Percentiles rank a stretch among this genome's conserved stretches.
phyloP scores from a whole-genome alignment of 331 rosid genomes.

The Cydonia oblonga region DNA sequence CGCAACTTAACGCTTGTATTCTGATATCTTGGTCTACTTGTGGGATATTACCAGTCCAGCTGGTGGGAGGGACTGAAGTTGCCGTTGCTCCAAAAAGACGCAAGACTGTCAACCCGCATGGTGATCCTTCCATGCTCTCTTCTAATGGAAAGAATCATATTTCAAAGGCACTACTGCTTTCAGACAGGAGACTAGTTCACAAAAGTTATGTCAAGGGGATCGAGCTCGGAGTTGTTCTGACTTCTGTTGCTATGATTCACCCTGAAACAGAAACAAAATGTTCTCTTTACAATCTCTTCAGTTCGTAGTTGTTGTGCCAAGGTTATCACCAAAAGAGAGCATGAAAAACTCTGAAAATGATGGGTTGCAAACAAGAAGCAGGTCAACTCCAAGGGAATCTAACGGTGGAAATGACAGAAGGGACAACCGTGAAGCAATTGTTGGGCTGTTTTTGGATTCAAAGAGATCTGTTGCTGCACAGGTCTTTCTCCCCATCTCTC shows the following conservation, averaged over 20 bases:
- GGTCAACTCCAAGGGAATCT: conserved; percentile 31
- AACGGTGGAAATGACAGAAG: conserved; percentile 36
- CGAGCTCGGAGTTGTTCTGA: conserved; percentile 58
- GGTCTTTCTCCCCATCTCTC: conserved; percentile 31
- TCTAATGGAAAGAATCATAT: conserved; percentile 16
- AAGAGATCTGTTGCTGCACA: conserved; percentile 72
- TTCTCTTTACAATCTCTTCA: conserved; percentile 52
- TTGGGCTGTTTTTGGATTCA: conserved; percentile 64
- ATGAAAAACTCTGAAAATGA: conserved; percentile 27
- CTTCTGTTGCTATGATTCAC: conserved; percentile 71
- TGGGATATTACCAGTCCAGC: conserved; percentile 57
- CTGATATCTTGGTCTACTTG: conserved; percentile 1
- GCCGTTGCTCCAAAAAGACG: conserved; percentile 88
- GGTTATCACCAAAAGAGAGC: conserved; percentile 36
- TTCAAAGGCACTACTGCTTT: conserved; percentile 56
- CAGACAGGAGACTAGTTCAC: conserved; percentile 40
- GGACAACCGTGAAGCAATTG: conserved; percentile 40
- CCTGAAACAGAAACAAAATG: conserved; percentile 67
- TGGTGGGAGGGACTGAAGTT: conserved; percentile 70
- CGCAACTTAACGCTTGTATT: not conserved
- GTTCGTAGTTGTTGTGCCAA: conserved; percentile 55
- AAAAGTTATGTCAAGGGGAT: conserved; percentile 29
- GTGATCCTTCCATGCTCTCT: conserved; percentile 25
- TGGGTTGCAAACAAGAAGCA: conserved; percentile 37
- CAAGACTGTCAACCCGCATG: conserved; percentile 26